A percentile compares a stretch with the other conserved stretches of the same genome.
Evolutionary conservation across 345 rosid species (phyloP).

Genomic region (Salix purpurea): DNA sequence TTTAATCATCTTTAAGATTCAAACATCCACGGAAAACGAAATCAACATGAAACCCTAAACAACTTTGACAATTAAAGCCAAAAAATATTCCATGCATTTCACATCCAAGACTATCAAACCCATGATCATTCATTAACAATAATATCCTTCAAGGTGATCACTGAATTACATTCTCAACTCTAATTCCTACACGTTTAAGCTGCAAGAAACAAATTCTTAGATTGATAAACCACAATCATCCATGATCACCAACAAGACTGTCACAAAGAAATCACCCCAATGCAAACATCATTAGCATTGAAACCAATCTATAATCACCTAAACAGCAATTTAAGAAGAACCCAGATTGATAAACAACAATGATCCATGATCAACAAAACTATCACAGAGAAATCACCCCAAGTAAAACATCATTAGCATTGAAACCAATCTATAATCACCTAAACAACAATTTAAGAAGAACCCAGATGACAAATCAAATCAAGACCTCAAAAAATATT

Average conservation of each 20-base stretch:
- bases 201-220: not conserved
- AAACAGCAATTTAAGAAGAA: not conserved
- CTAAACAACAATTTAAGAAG: not conserved
- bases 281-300: not conserved
- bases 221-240: not conserved
- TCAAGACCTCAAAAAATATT: not conserved
- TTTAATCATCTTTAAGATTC: not conserved
- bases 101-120: not conserved
- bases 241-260: not conserved
- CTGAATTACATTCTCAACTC: not conserved
- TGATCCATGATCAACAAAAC: constrained; percentile 1
- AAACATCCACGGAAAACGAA: not conserved
- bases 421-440: constrained; percentile 2
- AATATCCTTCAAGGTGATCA: not conserved
- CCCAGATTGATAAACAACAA: not conserved
- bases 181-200: not conserved
- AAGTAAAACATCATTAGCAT: not conserved
- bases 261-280: not conserved
- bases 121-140: not conserved
- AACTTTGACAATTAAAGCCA: not conserved
- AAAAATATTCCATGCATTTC: not conserved
- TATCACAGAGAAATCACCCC: not conserved
- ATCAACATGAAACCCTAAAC: not conserved
- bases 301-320: not conserved
- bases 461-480: not conserved